Evolutionary conservation across 768 basidiomycete species (phyloP), one percentile per base, ranked within the genome.

Genomic region (Boletus pseudo-olivaceus): DNA sequence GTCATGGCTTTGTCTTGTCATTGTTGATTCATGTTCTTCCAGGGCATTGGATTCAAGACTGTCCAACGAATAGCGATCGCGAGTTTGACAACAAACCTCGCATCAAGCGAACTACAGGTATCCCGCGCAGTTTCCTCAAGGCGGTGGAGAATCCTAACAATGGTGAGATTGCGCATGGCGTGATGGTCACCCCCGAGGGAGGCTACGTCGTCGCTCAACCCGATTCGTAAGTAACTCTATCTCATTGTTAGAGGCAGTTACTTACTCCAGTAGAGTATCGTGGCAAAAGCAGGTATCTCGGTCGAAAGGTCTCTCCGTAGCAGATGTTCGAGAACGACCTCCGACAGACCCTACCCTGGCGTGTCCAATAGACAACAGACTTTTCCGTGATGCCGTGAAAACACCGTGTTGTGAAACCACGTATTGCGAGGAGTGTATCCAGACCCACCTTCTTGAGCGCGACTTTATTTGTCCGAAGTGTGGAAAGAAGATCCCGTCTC

Each of bases 21-120:
- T 29, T 57, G 48, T 27, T 40, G 12, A 32, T 40, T 55, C 35
- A 62, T 33, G 34, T 34, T 52, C 42, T 42, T 20, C 19, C 68
- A 98, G 96, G 97, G 38, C 97, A 99, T 67, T 99, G 97, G 97
- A 99, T 99, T 59, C 95, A 99, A 68, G 92, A 97, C 58, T 99
- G 97, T 68, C 97, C 97, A 2, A 97, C 94, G 7, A 98, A 98
- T 69, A 94, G 88, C 62, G 93, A 99, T 67, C 88, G 93, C 47
- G 93, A 95, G 46, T 97, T 87, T 60, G 93, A 96, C 71, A 88
- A 98, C 64, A 79, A 89, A 53, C 96, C 96, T 44, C 88, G 95
- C 27, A 95, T 99, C 69, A 98, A 98, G 68, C 82, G 97, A 47
- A 98, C 97, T 5, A 99, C 97, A 10, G 97, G 97, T 72, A 99